Evolutionary conservation across 1,139 yeast species (phyloP).

Genomic region (Lodderomyces orthopsilosis): DNA sequence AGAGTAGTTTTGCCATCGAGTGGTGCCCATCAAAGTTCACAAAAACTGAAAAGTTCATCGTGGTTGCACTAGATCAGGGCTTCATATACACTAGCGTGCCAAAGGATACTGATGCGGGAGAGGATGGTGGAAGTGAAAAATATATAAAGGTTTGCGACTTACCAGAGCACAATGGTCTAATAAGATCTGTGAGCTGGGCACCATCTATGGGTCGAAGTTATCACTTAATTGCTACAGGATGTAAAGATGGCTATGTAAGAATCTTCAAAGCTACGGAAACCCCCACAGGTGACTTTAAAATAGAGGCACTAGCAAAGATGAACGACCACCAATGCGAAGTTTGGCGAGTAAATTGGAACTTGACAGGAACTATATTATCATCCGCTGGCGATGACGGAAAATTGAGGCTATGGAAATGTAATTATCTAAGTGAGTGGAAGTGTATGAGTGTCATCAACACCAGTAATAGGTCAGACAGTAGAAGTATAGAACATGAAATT

Average conservation of each 20-base stretch:
- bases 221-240: constrained; percentile 90
- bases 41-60: constrained; percentile 70
- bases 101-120: constrained; percentile 10
- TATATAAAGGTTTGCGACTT: constrained; percentile 38
- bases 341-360: constrained; percentile 94
- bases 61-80: constrained; percentile 86
- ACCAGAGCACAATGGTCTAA: constrained; percentile 83
- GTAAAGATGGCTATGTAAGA: constrained; percentile 89
- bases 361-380: constrained; percentile 87
- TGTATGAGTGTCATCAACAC: constrained; percentile 88
- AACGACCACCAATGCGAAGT: constrained; percentile 87
- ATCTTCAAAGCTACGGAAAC: constrained; percentile 67
- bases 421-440: constrained; percentile 81
- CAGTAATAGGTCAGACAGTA: constrained; percentile 36
- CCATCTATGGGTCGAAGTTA: constrained; percentile 92
- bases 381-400: constrained; percentile 96
- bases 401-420: constrained; percentile 87
- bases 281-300: constrained; percentile 30
- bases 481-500: constrained; percentile 21
- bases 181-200: constrained; percentile 93
- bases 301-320: constrained; percentile 38
- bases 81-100: constrained; percentile 54
- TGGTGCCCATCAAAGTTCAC: constrained; percentile 94
- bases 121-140: constrained; percentile 13
- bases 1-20: constrained; percentile 79